Percentiles rank a stretch among this genome's conserved stretches.
Conservation (phyloP, 805 yeast genomes). For the Suhomyces canberraensis region DNA sequence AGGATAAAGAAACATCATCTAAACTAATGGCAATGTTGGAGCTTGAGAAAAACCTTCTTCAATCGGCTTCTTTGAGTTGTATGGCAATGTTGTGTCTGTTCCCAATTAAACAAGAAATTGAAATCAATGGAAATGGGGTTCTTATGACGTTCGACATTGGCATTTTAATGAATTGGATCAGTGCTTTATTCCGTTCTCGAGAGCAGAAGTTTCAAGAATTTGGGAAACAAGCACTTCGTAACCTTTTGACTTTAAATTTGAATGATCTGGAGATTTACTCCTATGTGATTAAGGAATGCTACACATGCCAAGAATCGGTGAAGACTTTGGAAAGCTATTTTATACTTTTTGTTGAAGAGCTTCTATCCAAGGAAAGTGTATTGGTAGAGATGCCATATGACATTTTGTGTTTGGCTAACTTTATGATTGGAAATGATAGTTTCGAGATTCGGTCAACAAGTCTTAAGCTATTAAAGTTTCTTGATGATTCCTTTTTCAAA, state of each 20-base stretch:
- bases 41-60: constrained; percentile 68
- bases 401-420: constrained; percentile 69
- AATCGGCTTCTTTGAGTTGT: constrained; percentile 69
- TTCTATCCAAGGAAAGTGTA: constrained; percentile 43
- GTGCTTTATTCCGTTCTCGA: constrained; percentile 58
- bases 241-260: constrained; percentile 60
- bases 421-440: constrained; percentile 73
- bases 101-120: constrained; percentile 51
- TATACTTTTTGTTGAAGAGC: constrained; percentile 62
- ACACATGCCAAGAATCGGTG: constrained; percentile 48
- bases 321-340: constrained; percentile 67
- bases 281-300: constrained; percentile 71
- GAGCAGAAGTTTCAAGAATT: constrained; percentile 55
- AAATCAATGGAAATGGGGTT: constrained; percentile 46
- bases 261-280: constrained; percentile 49
- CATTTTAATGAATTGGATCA: constrained; percentile 77
- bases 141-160: constrained; percentile 68
- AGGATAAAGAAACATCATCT: constrained; percentile 21
- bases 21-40: constrained; percentile 50
- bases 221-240: constrained; percentile 70
- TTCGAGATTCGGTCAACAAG: constrained; percentile 69
- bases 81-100: constrained; percentile 83
- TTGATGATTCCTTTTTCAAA: constrained; percentile 50
- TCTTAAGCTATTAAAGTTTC: constrained; percentile 59
- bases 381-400: constrained; percentile 56